Evolutionary conservation across 345 rosid species (phyloP), one percentile per base, ranked within the genome.

Genomic region (Lumnitzera littorea): DNA sequence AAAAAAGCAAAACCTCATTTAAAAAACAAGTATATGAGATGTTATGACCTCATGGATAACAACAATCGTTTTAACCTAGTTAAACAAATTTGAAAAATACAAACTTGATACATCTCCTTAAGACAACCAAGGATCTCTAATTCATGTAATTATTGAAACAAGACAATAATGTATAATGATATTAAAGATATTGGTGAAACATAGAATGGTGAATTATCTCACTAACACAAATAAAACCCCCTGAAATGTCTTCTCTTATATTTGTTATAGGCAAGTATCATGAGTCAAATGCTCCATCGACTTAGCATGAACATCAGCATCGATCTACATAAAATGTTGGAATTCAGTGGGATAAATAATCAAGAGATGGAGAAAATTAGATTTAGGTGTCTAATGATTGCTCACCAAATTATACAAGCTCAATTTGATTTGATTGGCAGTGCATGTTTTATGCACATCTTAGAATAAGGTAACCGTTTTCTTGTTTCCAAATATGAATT

Each of bases 201-300:
- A 10, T 6, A 11, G 24, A 41, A 62, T 52, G 57, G 36, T 29
- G 36, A 29, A 29, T 29, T 29, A 29, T 29, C 75, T 76, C 80
- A 87, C 95, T 12, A 86, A 86, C 20, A 86, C 66, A 53, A 87
- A 84, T 55, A 87, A 70, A 62, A 87, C 84, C 50, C 95, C 95
- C 68, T 91, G 64, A 57, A 78, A 84, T 53, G 77, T 72, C 70
- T 72, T 84, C 58, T 88, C 95, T 76, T 12, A 84, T 82, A 20
- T 63, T 77, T 8, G 91, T 86, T 13, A 91, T 87, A 67, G 84
- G 67, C 14, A 87, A 65, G 66, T 82, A 73, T 47, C 95, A 88
- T 0, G 88, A 79, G 66, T 87, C 95, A 24, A 87, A 87, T 0
- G 84, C 76, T 64, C 85, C 88, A 25, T 87, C 95, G 2, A 87